These are phyloP conservation scores for Lachancea sp. DNA, from an alignment of 805 yeast species.

Conservation along the genomic window DNA sequence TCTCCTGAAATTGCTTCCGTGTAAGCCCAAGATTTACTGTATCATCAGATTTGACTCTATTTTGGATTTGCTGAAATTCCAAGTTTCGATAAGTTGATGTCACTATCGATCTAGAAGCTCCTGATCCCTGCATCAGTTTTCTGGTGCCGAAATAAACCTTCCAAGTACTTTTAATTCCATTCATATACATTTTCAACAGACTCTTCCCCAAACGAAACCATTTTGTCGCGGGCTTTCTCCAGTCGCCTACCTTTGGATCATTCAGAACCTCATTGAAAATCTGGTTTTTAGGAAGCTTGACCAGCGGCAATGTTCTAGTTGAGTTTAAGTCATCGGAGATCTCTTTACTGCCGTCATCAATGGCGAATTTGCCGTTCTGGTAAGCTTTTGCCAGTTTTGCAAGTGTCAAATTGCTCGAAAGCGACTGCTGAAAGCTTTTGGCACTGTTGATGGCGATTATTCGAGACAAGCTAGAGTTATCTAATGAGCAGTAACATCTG, in stretches of 20 bases:
- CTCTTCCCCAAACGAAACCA: slow-evolving; percentile 40
- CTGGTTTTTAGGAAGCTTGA: slow-evolving; percentile 23
- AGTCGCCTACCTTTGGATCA: slow-evolving; percentile 17
- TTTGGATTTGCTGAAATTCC: slow-evolving; percentile 30
- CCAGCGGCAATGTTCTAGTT: slow-evolving; percentile 29
- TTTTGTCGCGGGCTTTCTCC: slow-evolving; percentile 31
- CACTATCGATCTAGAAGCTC: slow-evolving; percentile 15
- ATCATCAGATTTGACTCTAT: slow-evolving; percentile 17
- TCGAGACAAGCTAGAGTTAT: neutral
- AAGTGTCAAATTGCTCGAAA: slow-evolving; percentile 1
- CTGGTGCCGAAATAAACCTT: slow-evolving; percentile 33
- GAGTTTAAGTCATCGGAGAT: slow-evolving; percentile 22
- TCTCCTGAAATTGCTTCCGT: slow-evolving; percentile 41
- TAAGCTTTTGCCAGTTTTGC: slow-evolving; percentile 3
- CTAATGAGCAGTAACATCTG: neutral
- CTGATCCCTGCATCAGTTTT: slow-evolving; percentile 22
- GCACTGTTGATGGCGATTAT: neutral
- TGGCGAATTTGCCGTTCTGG: neutral
- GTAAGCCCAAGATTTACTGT: slow-evolving; percentile 34
- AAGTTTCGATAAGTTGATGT: slow-evolving; percentile 13
- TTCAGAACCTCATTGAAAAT: slow-evolving; percentile 26
- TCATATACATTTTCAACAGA: slow-evolving; percentile 47
- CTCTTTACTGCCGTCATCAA: neutral
- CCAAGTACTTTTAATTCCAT: slow-evolving; percentile 55
- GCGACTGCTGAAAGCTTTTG: neutral